Evolutionary conservation across 805 yeast genomes (phyloP).

Genomic region (Kluyveromyces siamensis): DNA sequence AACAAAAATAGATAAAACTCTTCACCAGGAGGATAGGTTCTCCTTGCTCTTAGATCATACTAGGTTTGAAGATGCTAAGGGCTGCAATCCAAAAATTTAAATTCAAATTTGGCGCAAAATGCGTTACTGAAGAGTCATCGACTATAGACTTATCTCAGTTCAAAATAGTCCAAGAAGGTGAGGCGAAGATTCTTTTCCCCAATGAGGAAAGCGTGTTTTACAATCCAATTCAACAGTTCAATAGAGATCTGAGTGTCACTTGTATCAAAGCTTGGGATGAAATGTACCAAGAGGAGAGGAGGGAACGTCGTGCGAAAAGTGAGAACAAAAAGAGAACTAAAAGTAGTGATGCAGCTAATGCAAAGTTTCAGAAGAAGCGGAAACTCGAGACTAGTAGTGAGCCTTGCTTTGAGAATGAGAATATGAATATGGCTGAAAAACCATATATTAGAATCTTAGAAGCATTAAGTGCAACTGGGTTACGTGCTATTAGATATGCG

Average conservation of each 20-base stretch:
- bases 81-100: slow-evolving; percentile 21
- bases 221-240: slow-evolving; percentile 94
- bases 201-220: slow-evolving; percentile 81
- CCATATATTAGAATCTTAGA: slow-evolving; percentile 69
- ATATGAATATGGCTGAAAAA: slow-evolving; percentile 5
- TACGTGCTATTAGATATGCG: slow-evolving; percentile 88
- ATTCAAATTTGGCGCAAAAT: slow-evolving; percentile 6
- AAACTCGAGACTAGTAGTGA: slow-evolving; percentile 23
- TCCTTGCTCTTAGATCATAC: not conserved
- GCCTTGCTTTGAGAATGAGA: not conserved
- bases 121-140: slow-evolving; percentile 3
- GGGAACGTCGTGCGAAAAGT: slow-evolving; percentile 22
- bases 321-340: slow-evolving; percentile 19
- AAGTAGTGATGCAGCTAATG: slow-evolving; percentile 6
- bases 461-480: slow-evolving; percentile 91
- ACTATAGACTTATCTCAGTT: slow-evolving; percentile 26
- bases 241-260: slow-evolving; percentile 79
- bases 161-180: slow-evolving; percentile 60
- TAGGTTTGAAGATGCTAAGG: slow-evolving; percentile 14
- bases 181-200: slow-evolving; percentile 74
- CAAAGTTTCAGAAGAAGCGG: slow-evolving; percentile 14
- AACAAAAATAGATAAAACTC: too few relatives aligned
- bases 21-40: not conserved
- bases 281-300: slow-evolving; percentile 35
- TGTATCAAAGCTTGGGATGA: slow-evolving; percentile 84